These are phyloP conservation scores for Infundibulicybe gibba DNA, from an alignment of 768 basidiomycete species.

Conservation along the genomic window DNA sequence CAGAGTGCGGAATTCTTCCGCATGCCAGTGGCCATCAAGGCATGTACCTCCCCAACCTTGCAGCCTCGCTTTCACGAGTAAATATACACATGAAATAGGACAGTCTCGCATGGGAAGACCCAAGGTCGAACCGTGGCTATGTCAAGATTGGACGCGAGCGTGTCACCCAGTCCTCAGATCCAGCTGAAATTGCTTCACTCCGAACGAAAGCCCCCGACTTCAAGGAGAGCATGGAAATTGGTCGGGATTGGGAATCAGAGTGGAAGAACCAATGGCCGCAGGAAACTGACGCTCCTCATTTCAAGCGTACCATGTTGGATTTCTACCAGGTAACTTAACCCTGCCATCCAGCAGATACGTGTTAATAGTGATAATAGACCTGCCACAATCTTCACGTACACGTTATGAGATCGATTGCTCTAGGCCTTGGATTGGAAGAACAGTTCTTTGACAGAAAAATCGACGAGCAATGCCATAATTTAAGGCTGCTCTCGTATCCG, in stretches of 20 bases:
- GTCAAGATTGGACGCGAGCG: slow-evolving; percentile 80
- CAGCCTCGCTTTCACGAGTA: neutral
- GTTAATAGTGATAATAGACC: slow-evolving; percentile 33
- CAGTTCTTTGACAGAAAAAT: slow-evolving; percentile 74
- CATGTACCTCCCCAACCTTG: slow-evolving; percentile 11
- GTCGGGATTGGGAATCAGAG: slow-evolving; percentile 72
- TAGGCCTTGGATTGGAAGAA: slow-evolving; percentile 74
- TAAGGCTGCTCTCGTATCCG: slow-evolving; percentile 80
- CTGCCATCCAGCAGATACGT: neutral
- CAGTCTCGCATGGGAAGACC: slow-evolving; percentile 77
- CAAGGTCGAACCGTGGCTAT: slow-evolving; percentile 83
- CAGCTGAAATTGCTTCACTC: slow-evolving; percentile 67
- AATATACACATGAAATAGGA: slow-evolving; percentile 32
- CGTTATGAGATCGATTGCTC: slow-evolving; percentile 84
- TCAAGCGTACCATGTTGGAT: slow-evolving; percentile 68
- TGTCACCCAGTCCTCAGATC: slow-evolving; percentile 69
- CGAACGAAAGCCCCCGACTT: slow-evolving; percentile 76
- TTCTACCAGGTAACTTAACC: slow-evolving; percentile 57
- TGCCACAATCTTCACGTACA: slow-evolving; percentile 73
- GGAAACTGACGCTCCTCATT: slow-evolving; percentile 57
- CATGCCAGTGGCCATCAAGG: slow-evolving; percentile 62
- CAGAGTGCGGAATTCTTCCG: slow-evolving; percentile 79
- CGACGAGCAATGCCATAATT: slow-evolving; percentile 74
- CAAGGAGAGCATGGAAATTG: slow-evolving; percentile 90
- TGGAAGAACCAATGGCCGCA: slow-evolving; percentile 84